Base-by-base conservation (phyloP, 306 rosid species). In the Parietaria judaica region DNA sequence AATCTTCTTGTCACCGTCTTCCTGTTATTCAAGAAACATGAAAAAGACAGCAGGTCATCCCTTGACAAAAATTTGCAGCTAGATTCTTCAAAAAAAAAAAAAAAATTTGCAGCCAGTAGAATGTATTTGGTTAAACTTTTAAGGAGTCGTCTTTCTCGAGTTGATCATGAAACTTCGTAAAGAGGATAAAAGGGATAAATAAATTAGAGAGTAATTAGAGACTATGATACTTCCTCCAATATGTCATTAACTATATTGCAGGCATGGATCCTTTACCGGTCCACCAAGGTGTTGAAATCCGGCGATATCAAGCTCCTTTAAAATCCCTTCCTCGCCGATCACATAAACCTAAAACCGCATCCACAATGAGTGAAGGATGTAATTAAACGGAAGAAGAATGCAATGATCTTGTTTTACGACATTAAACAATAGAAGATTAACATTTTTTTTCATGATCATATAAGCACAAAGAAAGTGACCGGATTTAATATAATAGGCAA, bases 261-360 rank as follows among this genome's bases (percentile, higher is more conserved):
- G 12, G 2, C 34, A 38, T 34, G 60, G 44, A 70, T 61, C 52
- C 77, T 84, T 59, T 84, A 92, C 99, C 8, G 97, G 99, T 43
- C 99, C 99, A 71, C 99, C 99, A 72, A 92, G 81, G 73, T 88
- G 86, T 62, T 82, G 87, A 82, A 70, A 82, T 78, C 99, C 99
- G 64, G 99, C 99, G 53, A 88, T 96, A 74, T 92, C 95, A 63
- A 92, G 97, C 82, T 88, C 99, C 79, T 92, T 92, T 87, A 88
- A 78, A 79, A 92, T 88, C 46, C 99, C 99, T 14, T 92, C 99
- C 79, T 92, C 99, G 49, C 99, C 99, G 65, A 92, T 88, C 78
- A 92, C 97, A 60, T 92, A 92, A 60, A 92, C 86, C 99, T 92
- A 68, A 69, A 71, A 75, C 70, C 71, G 58, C 52, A 59, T 64